Evolutionary conservation across 2,329 filamentous ascomycete genomes (phyloP).

Genomic region (Colletotrichum sp.): DNA sequence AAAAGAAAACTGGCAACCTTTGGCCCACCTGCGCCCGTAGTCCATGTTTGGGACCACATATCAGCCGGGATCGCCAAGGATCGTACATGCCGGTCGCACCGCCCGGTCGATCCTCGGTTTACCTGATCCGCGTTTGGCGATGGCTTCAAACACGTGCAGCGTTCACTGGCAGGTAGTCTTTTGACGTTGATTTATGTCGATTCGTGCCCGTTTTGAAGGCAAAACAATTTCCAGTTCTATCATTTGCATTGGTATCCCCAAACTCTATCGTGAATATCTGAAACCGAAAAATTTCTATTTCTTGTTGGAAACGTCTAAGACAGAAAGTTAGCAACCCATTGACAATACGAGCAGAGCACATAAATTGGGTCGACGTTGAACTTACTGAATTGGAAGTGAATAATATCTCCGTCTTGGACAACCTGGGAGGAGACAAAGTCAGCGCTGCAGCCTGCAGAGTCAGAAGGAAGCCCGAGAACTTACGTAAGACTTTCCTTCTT

Average conservation of each 20-base stretch:
- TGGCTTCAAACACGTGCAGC: neutral
- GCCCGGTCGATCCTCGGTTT: neutral
- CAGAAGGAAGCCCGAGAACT: slow-evolving; percentile 14
- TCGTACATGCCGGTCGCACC: neutral
- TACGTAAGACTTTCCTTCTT: slow-evolving; percentile 48
- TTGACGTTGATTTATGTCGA: neutral
- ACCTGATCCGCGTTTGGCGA: neutral
- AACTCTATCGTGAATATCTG: neutral
- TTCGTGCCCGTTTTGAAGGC: neutral
- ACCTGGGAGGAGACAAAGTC: slow-evolving; percentile 19
- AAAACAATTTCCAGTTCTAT: rapidly evolving
- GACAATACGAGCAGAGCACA: too few relatives aligned
- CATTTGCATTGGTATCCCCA: neutral
- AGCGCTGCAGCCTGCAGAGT: slow-evolving; percentile 9
- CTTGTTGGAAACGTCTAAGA: neutral
- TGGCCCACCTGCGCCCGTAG: neutral
- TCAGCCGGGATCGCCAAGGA: neutral
- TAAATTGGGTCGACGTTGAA: too few relatives aligned
- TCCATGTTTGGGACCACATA: neutral
- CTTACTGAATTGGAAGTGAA: slow-evolving; percentile 48
- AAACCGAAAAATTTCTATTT: neutral
- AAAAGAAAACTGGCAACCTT: neutral
- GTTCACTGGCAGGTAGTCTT: neutral
- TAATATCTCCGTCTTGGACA: slow-evolving; percentile 47
- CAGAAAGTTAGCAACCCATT: neutral